phyloP scores from a whole-genome alignment of 768 basidiomycete species.

The Ramaria sp. region DNA sequence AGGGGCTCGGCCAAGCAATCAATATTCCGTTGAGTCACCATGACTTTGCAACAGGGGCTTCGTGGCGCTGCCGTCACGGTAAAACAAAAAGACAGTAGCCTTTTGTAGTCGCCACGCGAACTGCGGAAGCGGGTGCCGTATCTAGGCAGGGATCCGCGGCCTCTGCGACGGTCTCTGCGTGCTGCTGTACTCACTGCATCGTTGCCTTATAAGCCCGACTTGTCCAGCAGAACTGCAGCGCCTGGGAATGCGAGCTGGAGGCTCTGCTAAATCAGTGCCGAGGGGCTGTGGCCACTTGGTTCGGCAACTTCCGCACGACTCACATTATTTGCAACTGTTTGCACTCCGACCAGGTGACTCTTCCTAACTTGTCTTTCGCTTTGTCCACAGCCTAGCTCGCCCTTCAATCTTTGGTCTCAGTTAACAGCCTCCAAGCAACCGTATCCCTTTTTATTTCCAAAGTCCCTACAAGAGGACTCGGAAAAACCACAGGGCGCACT shows the following conservation, averaged over 20 bases:
- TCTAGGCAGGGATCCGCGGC: not conserved
- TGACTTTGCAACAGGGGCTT: too few relatives aligned
- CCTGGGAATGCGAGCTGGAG: not conserved
- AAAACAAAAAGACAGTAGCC: not conserved
- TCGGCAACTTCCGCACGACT: not conserved
- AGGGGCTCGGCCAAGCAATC: too few relatives aligned
- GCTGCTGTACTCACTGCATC: not conserved
- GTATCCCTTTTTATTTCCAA: not conserved
- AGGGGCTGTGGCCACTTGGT: not conserved
- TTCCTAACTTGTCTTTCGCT: not conserved
- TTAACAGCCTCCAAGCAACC: not conserved
- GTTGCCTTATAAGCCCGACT: not conserved
- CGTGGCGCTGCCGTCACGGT: not conserved
- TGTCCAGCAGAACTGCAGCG: not conserved
- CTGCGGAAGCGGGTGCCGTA: not conserved
- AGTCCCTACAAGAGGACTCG: not conserved
- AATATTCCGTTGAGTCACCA: too few relatives aligned
- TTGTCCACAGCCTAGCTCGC: not conserved
- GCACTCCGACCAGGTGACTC: constrained; percentile 2
- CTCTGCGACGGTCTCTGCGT: not conserved
- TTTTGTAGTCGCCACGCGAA: not conserved
- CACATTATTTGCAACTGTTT: not conserved
- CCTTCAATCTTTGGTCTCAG: not conserved
- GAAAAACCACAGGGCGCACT: constrained; percentile 3
- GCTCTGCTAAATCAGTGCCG: not conserved